Base-by-base conservation (phyloP, 2,329 filamentous ascomycete species). In the Purpureocillium takamizusanense region DNA sequence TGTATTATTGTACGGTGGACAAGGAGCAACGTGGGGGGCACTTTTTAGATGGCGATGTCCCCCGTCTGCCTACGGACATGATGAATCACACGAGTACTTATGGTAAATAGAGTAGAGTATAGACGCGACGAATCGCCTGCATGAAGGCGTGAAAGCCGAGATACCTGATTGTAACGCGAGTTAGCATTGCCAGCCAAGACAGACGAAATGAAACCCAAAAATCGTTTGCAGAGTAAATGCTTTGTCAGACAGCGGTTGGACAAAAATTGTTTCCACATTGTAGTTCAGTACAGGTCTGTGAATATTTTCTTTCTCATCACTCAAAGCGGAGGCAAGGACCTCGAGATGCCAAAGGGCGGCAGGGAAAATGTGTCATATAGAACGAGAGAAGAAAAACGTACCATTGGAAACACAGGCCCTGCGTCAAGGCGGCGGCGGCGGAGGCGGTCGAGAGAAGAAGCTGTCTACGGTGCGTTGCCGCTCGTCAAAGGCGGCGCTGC, bases 221-320 rank as follows among this genome's bases (percentile, higher is more conserved):
- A 33, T 21, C 14, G n/a, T n/a, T 18, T 18, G 15, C 2, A 11
- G 8, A 17, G 13, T 36, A 10, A 40, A 34, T 21, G 35, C 34
- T 16, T 39, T 40, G n/a, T 85, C 81, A 86, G 81, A 86, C 78
- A 86, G 82, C 81, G 83, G 81, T 86, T 86, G 82, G 78, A 80
- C 78, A 76, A 47, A 80, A 77, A 65, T 65, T 67, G 58, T 68
- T 72, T 84, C 81, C 72, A 83, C 81, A 86, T 70, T 48, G 53
- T 53, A 57, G 56, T 83, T 86, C 80, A 72, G 83, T 82, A 83
- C 82, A 87, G 83, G 82, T 87, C 82, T 86, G 81, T 86, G 82
- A 82, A 75, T 67, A 65, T 67, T 69, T 72, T 65, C 55, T 66
- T 61, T 73, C 67, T 86, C 80, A 83, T 86, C 83, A 86, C 77